Conservation (phyloP, 2,329 filamentous ascomycete genomes). For the Sarocladium strictum region DNA sequence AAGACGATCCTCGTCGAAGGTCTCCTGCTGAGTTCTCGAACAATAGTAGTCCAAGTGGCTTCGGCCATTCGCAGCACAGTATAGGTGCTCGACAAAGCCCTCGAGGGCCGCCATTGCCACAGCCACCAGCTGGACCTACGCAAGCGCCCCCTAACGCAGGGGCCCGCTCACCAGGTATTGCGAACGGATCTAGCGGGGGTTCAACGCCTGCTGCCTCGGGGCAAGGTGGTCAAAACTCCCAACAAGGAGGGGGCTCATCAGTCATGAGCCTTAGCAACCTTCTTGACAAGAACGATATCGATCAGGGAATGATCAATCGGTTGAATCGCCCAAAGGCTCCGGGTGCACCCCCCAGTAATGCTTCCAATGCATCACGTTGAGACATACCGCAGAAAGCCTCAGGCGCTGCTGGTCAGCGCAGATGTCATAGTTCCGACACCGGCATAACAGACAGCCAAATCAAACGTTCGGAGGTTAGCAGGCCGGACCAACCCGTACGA, state of each 20-base stretch:
- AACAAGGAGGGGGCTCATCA: conserved; percentile 21
- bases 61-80: conserved; percentile 24
- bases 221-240: neutral
- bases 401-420: conserved; percentile 14
- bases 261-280: conserved; percentile 49
- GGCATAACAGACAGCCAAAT: neutral
- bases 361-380: conserved; percentile 4
- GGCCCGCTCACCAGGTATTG: conserved; percentile 30
- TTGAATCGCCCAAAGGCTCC: conserved; percentile 33
- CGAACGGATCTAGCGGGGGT: conserved; percentile 29
- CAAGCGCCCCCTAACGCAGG: conserved; percentile 14
- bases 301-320: conserved; percentile 48
- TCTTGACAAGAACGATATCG: conserved; percentile 48
- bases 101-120: conserved; percentile 31
- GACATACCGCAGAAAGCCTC: neutral
- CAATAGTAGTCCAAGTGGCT: conserved; percentile 40
- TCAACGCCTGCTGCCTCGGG: conserved; percentile 27
- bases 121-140: conserved; percentile 20
- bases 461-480: neutral
- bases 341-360: neutral
- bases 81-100: conserved; percentile 27
- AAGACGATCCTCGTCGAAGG: conserved; percentile 44
- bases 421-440: neutral
- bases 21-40: conserved; percentile 45
- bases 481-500: neutral